phyloP scores from a whole-genome alignment of 768 basidiomycete genomes.

The Russula sp. region DNA sequence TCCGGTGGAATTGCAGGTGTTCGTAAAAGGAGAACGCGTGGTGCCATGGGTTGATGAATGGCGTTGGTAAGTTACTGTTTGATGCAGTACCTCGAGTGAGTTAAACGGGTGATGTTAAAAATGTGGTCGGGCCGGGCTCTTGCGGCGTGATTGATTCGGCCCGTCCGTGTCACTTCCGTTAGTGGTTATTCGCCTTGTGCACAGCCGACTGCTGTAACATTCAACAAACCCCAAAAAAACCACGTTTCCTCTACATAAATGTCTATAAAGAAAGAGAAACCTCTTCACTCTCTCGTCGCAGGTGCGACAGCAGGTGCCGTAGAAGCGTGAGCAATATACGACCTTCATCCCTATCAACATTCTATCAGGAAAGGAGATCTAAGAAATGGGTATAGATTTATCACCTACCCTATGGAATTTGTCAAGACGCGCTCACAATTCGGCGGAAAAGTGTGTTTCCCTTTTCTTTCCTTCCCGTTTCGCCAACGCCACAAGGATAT shows the following conservation, averaged over 20 bases:
- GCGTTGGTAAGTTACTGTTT: no score
- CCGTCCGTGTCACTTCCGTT: no score
- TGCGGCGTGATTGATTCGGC: neutral
- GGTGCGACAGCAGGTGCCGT: conserved; percentile 91
- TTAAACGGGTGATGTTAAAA: no score
- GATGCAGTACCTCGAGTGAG: no score
- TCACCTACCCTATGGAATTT: conserved; percentile 88
- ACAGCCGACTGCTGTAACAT: neutral
- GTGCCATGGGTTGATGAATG: conserved; percentile 7
- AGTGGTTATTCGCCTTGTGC: no score
- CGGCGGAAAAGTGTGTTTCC: conserved; percentile 58
- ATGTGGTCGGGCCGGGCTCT: no score
- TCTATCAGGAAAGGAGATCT: no score
- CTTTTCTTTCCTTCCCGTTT: neutral
- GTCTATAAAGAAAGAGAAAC: conserved; percentile 70
- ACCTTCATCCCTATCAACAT: neutral
- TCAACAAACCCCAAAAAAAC: neutral
- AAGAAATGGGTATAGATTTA: conserved; percentile 49
- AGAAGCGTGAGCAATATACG: conserved; percentile 65
- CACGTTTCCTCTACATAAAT: conserved; percentile 34
- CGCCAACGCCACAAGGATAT: neutral
- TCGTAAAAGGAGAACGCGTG: conserved; percentile 45
- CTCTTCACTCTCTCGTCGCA: conserved; percentile 81
- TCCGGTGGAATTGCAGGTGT: conserved; percentile 36
- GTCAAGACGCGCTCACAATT: conserved; percentile 96